Evolutionary conservation across 441 rosid genomes (phyloP).

Genomic region (Jatropha multifida): DNA sequence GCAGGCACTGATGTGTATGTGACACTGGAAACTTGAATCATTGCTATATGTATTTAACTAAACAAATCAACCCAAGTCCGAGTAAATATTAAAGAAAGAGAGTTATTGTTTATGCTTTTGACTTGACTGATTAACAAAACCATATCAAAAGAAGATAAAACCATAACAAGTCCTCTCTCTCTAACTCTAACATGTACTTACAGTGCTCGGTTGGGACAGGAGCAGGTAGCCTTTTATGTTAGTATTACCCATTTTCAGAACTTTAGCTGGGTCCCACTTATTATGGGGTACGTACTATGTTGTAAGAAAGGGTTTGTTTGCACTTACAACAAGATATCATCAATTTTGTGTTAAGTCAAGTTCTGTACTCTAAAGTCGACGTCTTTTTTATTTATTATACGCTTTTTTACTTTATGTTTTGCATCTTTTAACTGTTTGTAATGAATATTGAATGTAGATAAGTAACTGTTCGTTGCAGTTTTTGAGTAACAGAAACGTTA

Average conservation of each 20-base stretch:
- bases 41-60: slow-evolving; percentile 19
- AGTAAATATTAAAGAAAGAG: neutral
- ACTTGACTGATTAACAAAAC: slow-evolving; percentile 38
- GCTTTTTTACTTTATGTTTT: neutral
- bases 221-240: slow-evolving; percentile 17
- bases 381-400: too few species aligned
- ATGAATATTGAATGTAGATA: too few species aligned
- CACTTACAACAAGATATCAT: too few species aligned
- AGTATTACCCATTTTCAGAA: slow-evolving; percentile 4
- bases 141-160: slow-evolving; percentile 50
- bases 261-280: slow-evolving; percentile 15
- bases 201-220: slow-evolving; percentile 19
- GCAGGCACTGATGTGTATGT: slow-evolving; percentile 19
- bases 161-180: slow-evolving; percentile 10
- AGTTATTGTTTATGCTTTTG: slow-evolving; percentile 24
- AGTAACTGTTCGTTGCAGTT: slow-evolving; percentile 30
- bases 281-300: neutral
- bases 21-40: slow-evolving; percentile 22
- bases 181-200: neutral
- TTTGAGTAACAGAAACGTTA: slow-evolving; percentile 40
- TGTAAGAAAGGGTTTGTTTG: neutral
- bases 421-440: too few species aligned
- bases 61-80: neutral
- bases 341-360: too few species aligned
- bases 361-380: neutral